phyloP scores from a whole-genome alignment of 345 rosid species.

The Psidium guajava region DNA sequence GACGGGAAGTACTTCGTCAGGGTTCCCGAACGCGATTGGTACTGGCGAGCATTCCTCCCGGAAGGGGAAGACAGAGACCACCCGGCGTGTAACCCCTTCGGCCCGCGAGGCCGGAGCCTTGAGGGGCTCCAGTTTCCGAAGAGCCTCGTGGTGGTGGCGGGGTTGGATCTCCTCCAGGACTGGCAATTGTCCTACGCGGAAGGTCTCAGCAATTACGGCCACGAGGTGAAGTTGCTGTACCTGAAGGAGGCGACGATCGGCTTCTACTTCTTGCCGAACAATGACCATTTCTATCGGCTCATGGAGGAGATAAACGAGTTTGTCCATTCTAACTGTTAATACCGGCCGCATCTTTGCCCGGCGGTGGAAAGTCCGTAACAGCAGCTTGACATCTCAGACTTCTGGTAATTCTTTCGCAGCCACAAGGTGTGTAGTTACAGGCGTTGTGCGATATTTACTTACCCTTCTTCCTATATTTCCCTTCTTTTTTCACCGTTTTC shows the following conservation, averaged over 20 bases:
- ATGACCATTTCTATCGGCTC: constrained; percentile 13
- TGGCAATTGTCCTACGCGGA: constrained; percentile 14
- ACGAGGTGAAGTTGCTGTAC: constrained; percentile 14
- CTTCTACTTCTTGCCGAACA: constrained; percentile 18
- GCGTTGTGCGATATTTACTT: not conserved
- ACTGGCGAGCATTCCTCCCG: constrained; percentile 17
- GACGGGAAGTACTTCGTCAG: constrained; percentile 16
- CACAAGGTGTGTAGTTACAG: not conserved
- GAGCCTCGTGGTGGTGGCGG: constrained; percentile 16
- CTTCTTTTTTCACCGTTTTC: not conserved
- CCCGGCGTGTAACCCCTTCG: constrained; percentile 16
- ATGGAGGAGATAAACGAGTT: constrained; percentile 19
- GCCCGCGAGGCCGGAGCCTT: constrained; percentile 6
- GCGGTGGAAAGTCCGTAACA: not conserved
- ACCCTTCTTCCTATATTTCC: not conserved
- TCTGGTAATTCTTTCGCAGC: not conserved
- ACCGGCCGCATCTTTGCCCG: not conserved
- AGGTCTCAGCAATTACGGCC: constrained; percentile 13
- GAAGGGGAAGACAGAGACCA: constrained; percentile 19
- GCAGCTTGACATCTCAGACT: not conserved
- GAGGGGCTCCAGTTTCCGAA: constrained; percentile 7
- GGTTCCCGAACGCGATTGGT: constrained; percentile 14
- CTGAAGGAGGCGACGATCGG: constrained; percentile 17
- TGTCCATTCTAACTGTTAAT: constrained; percentile 6
- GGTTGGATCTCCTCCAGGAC: constrained; percentile 10